Base-by-base conservation (phyloP, 805 yeast genomes). In the Saccharomyces mikatae region DNA sequence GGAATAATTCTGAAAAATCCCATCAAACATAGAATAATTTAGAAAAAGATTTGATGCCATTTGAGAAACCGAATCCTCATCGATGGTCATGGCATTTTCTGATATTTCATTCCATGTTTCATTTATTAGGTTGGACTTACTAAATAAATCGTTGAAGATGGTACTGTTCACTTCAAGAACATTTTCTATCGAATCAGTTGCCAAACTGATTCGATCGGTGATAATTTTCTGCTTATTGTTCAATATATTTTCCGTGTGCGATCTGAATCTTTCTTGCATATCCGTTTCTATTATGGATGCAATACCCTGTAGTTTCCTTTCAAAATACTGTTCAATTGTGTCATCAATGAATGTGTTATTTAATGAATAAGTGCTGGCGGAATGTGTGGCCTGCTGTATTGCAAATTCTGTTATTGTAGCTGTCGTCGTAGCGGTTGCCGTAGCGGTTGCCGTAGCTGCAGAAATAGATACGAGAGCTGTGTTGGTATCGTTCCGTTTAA, bases 111-210 rank as follows among this genome's bases (percentile, higher is more conserved):
- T 54, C 31, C 58, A 48, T 14, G 64, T 54, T 14, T 51, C 50
- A 29, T 59, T 58, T 17, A 62, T 54, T 44, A 51, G 50, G n/a
- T 29, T 29, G 6, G 65, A 58, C 55, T 60, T 60, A n/a, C 31
- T 49, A 13, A 50, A 26, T 32, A 62, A 46, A 22, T 54, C 52
- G 14, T 50, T 50, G 10, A 32, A 48, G 6, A 60, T 53, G 10
- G 53, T 51, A 27, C 55, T 32, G 50, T 59, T 56, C 44, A 50
- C 41, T 27, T 58, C 28, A 17, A 54, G 46, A 10, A 41, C 31
- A 47, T 49, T 49, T 14, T 29, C 53, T 11, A 36, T 48, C 17
- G 26, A 49, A 46, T 56, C 50, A 22, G 51, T 53, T 41, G 50
- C 55, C 48, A 53, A 27, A 11, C 24, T n/a, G 6, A 36, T 17